Base-by-base conservation (phyloP, 2,329 filamentous ascomycete species). In the Penicillium sumatraense region DNA sequence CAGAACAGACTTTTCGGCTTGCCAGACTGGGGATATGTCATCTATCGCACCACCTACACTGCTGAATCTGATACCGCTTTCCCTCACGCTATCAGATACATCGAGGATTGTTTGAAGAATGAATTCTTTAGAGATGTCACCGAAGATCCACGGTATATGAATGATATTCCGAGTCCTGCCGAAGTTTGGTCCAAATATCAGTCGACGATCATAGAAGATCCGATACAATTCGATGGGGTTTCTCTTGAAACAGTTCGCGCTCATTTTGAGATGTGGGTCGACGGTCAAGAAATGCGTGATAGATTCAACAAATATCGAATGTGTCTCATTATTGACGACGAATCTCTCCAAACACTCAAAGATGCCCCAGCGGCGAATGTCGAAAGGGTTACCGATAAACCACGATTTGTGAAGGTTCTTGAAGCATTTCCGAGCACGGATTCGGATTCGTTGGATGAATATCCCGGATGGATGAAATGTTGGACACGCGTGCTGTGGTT, bases 31-130 rank as follows among this genome's bases (percentile, higher is more conserved):
- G 58, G 53, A 49, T 60, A 56, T 24, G 46, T 50, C 24, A 58
- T 60, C 29, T 60, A 58, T 50, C 56, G 56, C 27, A 58, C 58
- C n/a, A 60, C 52, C 50, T 60, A 53, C 50, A 51, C 52, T 35
- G 23, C 55, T 27, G 45, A 60, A 44, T 51, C 58, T 2, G 42
- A 58, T 26, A 33, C 53, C 40, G 21, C 31, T 49, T 60, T 60
- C 40, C 53, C 53, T 27, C 27, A 41, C 38, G 42, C 46, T 41
- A 21, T 61, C 33, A 38, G 33, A 20, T 59, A 50, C 23, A 53
- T 60, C 33, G 58, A 56, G 13, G 58, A 47, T 33, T 59, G 50
- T 45, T 41, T 56, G 11, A 59, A 61, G 21, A 50, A 24, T 31
- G 24, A 26, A 38, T 35, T 57, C 29, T 44, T 60, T 29, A 5